Conservation (phyloP, 768 basidiomycete species). For the Termitomyces eurrhizus region DNA sequence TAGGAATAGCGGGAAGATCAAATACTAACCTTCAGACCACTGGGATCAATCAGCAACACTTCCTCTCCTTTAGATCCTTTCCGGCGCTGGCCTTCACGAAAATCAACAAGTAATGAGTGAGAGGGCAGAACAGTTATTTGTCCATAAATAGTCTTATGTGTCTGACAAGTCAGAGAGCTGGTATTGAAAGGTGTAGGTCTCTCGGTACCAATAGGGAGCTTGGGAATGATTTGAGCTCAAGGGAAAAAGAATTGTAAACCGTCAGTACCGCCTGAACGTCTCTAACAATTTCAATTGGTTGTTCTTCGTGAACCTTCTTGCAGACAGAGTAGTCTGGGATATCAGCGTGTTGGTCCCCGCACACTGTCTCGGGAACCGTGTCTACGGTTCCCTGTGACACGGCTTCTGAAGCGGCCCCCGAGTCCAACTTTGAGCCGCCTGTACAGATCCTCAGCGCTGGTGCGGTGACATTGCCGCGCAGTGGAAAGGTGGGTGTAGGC, state of each 20-base stretch:
- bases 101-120: slow-evolving; percentile 46
- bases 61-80: slow-evolving; percentile 41
- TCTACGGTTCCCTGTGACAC: background rate
- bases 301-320: background rate
- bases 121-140: slow-evolving; percentile 49
- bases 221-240: background rate
- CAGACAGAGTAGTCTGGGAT: background rate
- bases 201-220: slow-evolving; percentile 30
- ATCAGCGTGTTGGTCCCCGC: background rate
- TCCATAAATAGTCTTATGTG: slow-evolving; percentile 45
- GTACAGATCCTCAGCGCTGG: background rate
- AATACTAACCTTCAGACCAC: slow-evolving; percentile 31
- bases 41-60: slow-evolving; percentile 39
- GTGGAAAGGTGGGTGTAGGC: background rate
- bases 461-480: slow-evolving; percentile 3
- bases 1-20: background rate
- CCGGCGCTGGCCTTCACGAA: slow-evolving; percentile 50
- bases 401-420: background rate
- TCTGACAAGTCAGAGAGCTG: slow-evolving; percentile 28
- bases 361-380: background rate
- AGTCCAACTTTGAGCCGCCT: background rate
- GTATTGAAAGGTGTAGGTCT: slow-evolving; percentile 37
- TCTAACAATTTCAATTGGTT: background rate
- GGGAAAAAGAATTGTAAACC: background rate
- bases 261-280: background rate